These are phyloP conservation scores for Escovopsis sp. DNA, from an alignment of 2,329 filamentous ascomycete species.

Conservation along the genomic window DNA sequence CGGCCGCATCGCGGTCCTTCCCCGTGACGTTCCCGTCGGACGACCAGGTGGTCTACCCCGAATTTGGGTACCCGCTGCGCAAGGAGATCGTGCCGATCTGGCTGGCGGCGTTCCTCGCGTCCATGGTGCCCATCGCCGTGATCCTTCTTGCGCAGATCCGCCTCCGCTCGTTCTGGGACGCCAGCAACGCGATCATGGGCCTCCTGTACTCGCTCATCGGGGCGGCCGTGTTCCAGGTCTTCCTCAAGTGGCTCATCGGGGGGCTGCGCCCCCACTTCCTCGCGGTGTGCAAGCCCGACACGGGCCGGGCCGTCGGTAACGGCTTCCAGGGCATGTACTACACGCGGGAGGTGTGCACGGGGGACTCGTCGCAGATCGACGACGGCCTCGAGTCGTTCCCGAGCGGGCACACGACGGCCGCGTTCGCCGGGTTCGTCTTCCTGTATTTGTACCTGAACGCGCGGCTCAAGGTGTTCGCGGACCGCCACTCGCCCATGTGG, in stretches of 20 bases:
- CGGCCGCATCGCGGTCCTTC: slow-evolving; percentile 54
- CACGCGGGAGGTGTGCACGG: slow-evolving; percentile 54
- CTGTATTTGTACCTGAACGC: slow-evolving; percentile 62
- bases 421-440: slow-evolving; percentile 57
- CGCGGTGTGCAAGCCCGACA: slow-evolving; percentile 46
- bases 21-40: slow-evolving; percentile 47
- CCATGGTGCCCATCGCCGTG: slow-evolving; percentile 48
- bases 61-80: slow-evolving; percentile 56
- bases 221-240: slow-evolving; percentile 62
- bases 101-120: slow-evolving; percentile 49
- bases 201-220: slow-evolving; percentile 55
- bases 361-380: slow-evolving; percentile 47
- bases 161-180: slow-evolving; percentile 51
- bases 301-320: slow-evolving; percentile 11
- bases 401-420: slow-evolving; percentile 58
- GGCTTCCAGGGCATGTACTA: slow-evolving; percentile 50
- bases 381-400: slow-evolving; percentile 58
- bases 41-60: slow-evolving; percentile 51
- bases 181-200: slow-evolving; percentile 56
- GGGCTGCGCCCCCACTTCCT: slow-evolving; percentile 60
- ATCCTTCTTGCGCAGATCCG: slow-evolving; percentile 53
- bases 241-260: slow-evolving; percentile 61
- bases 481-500: slow-evolving; percentile 62
- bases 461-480: slow-evolving; percentile 60
- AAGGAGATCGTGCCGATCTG: slow-evolving; percentile 59